phyloP scores from a whole-genome alignment of 768 basidiomycete species.

The Rhodosporidiobolus odoratus region DNA sequence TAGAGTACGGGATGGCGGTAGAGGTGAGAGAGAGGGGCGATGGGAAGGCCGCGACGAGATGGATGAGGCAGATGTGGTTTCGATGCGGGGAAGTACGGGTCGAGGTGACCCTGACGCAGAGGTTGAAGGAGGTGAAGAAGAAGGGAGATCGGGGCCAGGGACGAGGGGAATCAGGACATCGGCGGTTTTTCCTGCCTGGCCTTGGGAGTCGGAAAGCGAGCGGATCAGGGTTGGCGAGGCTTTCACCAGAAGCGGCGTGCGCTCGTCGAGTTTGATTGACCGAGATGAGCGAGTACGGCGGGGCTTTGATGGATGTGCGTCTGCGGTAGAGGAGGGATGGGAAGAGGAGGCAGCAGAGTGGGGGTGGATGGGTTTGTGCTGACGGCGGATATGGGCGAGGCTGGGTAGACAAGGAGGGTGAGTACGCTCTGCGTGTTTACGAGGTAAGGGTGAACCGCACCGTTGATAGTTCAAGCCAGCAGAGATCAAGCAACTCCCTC shows the following conservation, averaged over 20 bases:
- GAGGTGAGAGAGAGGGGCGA: background rate
- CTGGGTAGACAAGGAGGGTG: slow-evolving; percentile 48
- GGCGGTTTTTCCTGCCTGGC: background rate
- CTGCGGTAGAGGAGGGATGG: slow-evolving; percentile 56
- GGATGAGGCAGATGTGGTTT: background rate
- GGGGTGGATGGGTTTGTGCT: background rate
- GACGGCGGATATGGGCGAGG: slow-evolving; percentile 23
- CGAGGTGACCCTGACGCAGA: no score
- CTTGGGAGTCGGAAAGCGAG: background rate
- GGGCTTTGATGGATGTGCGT: no score
- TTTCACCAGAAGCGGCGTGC: background rate
- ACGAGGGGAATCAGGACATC: background rate
- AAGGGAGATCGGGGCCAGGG: background rate
- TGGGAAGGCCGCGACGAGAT: background rate
- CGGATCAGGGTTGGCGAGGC: background rate
- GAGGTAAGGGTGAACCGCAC: background rate
- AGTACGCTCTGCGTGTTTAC: background rate
- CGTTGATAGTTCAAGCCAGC: slow-evolving; percentile 73
- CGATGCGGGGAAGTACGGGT: no score
- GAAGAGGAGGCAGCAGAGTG: slow-evolving; percentile 53
- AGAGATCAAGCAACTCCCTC: background rate
- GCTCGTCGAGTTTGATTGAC: slow-evolving; percentile 35
- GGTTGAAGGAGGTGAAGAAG: no score
- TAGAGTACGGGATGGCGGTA: no score
- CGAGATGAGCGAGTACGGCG: background rate